Evolutionary conservation across 2,329 filamentous ascomycete genomes (phyloP).

Genomic region (Curvularia sp.): DNA sequence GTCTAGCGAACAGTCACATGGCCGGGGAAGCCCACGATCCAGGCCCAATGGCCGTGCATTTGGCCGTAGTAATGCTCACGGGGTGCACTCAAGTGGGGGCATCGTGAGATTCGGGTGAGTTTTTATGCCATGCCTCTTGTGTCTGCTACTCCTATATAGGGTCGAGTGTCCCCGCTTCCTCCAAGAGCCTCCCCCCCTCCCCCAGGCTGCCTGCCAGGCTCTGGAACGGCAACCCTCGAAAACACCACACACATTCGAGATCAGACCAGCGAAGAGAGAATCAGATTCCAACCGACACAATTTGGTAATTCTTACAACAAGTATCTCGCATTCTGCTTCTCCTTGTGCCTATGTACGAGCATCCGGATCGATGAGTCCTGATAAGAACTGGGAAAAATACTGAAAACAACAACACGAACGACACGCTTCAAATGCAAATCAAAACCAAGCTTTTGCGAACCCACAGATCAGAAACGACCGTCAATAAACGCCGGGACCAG

Average conservation of each 20-base stretch:
- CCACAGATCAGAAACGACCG: conserved; percentile 31
- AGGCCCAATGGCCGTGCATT: conserved; percentile 33
- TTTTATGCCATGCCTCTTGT: conserved; percentile 31
- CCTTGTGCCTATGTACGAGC: conserved; percentile 35
- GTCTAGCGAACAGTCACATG: conserved; percentile 32
- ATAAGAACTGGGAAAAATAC: conserved; percentile 21
- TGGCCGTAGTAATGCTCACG: conserved; percentile 29
- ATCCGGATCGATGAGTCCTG: conserved; percentile 27
- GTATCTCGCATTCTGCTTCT: conserved; percentile 30
- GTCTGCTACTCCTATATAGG: conserved; percentile 27
- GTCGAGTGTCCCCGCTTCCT: conserved; percentile 1
- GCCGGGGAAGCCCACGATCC: conserved; percentile 36
- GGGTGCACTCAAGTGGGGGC: conserved; percentile 15
- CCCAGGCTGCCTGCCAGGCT: neutral
- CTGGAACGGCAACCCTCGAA: conserved; percentile 11
- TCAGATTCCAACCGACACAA: conserved; percentile 18
- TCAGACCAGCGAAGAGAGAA: conserved; percentile 19
- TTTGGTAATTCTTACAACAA: conserved; percentile 13
- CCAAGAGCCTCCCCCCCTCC: neutral
- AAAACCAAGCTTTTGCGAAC: conserved; percentile 43
- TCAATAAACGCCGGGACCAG: conserved; percentile 35
- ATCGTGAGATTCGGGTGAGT: conserved; percentile 14
- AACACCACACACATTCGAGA: conserved; percentile 12
- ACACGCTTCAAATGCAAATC: conserved; percentile 43
- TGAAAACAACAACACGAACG: too few relatives aligned